Evolutionary conservation across 2,329 filamentous ascomycete species (phyloP).

Genomic region (Arthrobotrys sphaeroides): DNA sequence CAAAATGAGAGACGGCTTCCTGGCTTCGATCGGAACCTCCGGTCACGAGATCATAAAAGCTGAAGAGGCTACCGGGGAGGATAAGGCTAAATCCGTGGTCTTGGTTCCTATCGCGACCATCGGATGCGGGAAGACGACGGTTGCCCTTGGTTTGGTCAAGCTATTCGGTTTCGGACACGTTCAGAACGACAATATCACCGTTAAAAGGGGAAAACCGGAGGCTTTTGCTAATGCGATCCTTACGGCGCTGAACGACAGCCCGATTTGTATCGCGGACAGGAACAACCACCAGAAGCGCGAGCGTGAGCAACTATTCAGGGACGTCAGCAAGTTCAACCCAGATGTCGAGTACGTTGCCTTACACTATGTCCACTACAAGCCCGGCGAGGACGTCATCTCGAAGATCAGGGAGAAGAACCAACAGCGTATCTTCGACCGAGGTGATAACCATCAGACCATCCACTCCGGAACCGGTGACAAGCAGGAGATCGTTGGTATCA

Average conservation of each 20-base stretch:
- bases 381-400: conserved; percentile 67
- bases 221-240: conserved; percentile 72
- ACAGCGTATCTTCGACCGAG: conserved; percentile 80
- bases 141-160: conserved; percentile 80
- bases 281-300: conserved; percentile 94
- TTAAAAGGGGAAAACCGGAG: conserved; percentile 76
- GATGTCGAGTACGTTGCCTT: conserved; percentile 81
- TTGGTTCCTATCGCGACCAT: conserved; percentile 93
- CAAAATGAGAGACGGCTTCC: conserved; percentile 83
- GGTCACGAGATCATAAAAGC: conserved; percentile 71
- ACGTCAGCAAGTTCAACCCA: conserved; percentile 72
- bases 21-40: conserved; percentile 82
- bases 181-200: conserved; percentile 95
- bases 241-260: conserved; percentile 60
- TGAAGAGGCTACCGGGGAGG: conserved; percentile 75
- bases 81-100: conserved; percentile 67
- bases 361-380: conserved; percentile 80
- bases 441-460: conserved; percentile 98
- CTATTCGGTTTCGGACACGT: conserved; percentile 92
- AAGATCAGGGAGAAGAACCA: conserved; percentile 78
- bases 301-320: conserved; percentile 83
- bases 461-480: conserved; percentile 78
- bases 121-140: conserved; percentile 94
- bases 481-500: conserved; percentile 83
- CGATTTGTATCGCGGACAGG: conserved; percentile 86